These are phyloP conservation scores for Barnettozyma populi DNA, from an alignment of 805 yeast species.

Conservation along the genomic window DNA sequence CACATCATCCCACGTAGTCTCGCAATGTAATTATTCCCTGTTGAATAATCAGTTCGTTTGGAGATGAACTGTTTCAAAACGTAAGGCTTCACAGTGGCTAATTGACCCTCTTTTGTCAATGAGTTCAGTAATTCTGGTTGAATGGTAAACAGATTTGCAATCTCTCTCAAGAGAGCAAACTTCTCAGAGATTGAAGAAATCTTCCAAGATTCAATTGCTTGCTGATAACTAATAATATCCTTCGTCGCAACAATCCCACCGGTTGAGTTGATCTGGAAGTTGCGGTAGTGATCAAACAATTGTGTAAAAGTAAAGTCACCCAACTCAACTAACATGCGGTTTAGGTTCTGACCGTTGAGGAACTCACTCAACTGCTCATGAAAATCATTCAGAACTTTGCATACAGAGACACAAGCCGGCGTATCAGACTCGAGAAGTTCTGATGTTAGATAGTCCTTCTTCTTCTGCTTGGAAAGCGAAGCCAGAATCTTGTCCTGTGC, in stretches of 20 bases:
- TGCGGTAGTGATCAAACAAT: slow-evolving; percentile 67
- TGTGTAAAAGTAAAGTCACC: slow-evolving; percentile 55
- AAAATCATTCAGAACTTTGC: slow-evolving; percentile 43
- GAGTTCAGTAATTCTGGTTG: slow-evolving; percentile 76
- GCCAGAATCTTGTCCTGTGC: slow-evolving; percentile 44
- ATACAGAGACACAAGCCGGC: slow-evolving; percentile 59
- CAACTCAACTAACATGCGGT: slow-evolving; percentile 44
- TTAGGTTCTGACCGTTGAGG: slow-evolving; percentile 43
- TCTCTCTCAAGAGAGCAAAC: slow-evolving; percentile 69
- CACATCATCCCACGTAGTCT: slow-evolving; percentile 20
- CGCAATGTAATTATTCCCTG: slow-evolving; percentile 29
- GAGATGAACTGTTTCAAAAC: slow-evolving; percentile 61
- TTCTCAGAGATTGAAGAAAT: slow-evolving; percentile 54
- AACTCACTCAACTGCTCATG: slow-evolving; percentile 35
- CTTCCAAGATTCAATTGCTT: slow-evolving; percentile 61
- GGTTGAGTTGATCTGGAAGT: slow-evolving; percentile 66
- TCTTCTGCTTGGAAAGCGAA: slow-evolving; percentile 61
- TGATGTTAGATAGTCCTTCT: slow-evolving; percentile 60
- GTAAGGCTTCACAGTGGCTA: slow-evolving; percentile 57
- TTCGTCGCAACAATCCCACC: slow-evolving; percentile 82
- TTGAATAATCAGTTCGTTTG: slow-evolving; percentile 65
- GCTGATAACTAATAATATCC: slow-evolving; percentile 75
- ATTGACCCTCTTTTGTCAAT: slow-evolving; percentile 73
- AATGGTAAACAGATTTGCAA: slow-evolving; percentile 80
- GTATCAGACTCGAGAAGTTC: slow-evolving; percentile 54